Evolutionary conservation across 495 filamentous ascomycete species (phyloP).

Genomic region (Xylaria sp.): DNA sequence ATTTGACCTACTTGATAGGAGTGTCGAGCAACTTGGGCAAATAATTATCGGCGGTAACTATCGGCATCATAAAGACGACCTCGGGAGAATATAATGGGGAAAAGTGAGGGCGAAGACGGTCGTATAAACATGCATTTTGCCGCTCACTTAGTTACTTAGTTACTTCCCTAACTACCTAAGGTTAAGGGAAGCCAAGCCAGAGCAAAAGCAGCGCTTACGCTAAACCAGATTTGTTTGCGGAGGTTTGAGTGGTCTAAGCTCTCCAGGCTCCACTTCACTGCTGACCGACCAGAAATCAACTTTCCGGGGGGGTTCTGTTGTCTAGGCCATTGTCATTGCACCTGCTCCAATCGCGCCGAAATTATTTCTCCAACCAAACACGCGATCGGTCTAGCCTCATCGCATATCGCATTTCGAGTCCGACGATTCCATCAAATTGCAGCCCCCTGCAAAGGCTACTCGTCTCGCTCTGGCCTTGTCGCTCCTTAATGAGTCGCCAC

Average conservation of each 20-base stretch:
- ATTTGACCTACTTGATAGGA: no score
- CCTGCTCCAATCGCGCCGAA: constrained; percentile 41
- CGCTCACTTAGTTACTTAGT: no score
- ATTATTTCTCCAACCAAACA: constrained; percentile 49
- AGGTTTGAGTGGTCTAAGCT: constrained; percentile 1
- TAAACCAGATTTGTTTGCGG: no score
- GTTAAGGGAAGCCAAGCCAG: no score
- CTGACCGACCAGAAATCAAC: not conserved
- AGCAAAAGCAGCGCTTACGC: no score
- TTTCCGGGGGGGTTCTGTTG: not conserved
- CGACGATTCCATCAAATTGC: constrained; percentile 30
- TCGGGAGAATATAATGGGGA: no score
- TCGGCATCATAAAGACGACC: no score
- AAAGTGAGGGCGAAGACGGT: no score
- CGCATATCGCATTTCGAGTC: constrained; percentile 29
- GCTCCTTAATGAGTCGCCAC: constrained; percentile 29
- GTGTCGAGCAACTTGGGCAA: no score
- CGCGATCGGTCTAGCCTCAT: constrained; percentile 40
- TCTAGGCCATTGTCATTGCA: constrained; percentile 28
- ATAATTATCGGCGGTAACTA: no score
- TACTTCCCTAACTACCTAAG: no score
- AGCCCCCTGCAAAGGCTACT: constrained; percentile 30
- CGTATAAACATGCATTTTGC: no score
- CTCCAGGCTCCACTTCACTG: not conserved
- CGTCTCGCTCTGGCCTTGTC: constrained; percentile 27